Evolutionary conservation across 2,329 filamentous ascomycete species (phyloP), one percentile per base, ranked within the genome.

Genomic region (Exophiala sp.): DNA sequence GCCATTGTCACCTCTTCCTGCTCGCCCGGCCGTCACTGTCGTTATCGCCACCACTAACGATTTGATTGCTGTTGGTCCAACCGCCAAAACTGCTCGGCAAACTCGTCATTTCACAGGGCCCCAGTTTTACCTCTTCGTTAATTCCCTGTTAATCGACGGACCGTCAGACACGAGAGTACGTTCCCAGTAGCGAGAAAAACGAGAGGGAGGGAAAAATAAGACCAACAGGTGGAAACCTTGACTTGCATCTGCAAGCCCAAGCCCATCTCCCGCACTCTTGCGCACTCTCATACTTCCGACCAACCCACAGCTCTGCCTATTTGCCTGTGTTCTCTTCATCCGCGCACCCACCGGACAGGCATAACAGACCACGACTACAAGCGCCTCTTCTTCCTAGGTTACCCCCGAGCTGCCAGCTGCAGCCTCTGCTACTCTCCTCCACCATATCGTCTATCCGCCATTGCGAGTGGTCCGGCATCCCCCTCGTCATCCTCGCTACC

Each of bases 401-500:
- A 43, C 37, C 37, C 48, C 42, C 46, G 34, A 48, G 38, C 39
- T 44, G 44, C 54, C 50, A 54, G 48, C 54, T 51, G 46, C 54
- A 50, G 41, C 50, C 48, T 48, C 38, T 48, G 45, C 53, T 43
- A 42, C 47, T 45, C 48, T 48, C 54, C 54, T 54, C 54, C 54
- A 56, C 54, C 54, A 45, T 14, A 48, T 48, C 38, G 46, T 38
- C 48, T 46, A 32, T 46, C 43, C 43, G 47, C 41, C 48, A 47
- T 48, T 21, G 47, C 43, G 43, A 50, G 43, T 54, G 43, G 43
- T 39, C 40, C 43, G 45, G 24, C 43, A 27, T 43, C 44, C 48
- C 42, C 52, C 52, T 52, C 54, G 54, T 57, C 54, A 53, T 54
- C 48, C 47, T 54, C 48, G 48, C 54, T 53, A 54, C 51, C 48